Evolutionary conservation across 2,329 filamentous ascomycete genomes (phyloP).

Genomic region (Xylariaceae sp.): DNA sequence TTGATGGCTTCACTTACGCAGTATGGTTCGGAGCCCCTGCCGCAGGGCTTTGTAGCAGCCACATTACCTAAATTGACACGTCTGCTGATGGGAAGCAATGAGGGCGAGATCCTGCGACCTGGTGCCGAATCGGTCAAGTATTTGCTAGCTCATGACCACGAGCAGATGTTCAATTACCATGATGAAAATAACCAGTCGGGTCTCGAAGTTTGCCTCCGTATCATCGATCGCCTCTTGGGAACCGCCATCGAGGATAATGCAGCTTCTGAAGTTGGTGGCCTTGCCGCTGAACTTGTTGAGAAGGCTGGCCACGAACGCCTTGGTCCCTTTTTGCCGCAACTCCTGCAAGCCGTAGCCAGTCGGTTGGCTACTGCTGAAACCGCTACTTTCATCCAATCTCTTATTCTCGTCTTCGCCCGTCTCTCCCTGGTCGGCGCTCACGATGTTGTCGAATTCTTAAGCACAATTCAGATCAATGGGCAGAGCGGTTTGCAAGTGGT

Average conservation of each 20-base stretch:
- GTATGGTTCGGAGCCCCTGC: slow-evolving; percentile 83
- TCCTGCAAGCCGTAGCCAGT: slow-evolving; percentile 86
- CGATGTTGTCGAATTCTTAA: slow-evolving; percentile 91
- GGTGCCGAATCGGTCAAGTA: slow-evolving; percentile 87
- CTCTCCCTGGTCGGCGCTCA: slow-evolving; percentile 83
- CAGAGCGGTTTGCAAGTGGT: slow-evolving; percentile 88
- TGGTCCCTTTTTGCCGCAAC: slow-evolving; percentile 85
- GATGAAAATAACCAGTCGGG: slow-evolving; percentile 81
- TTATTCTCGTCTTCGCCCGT: slow-evolving; percentile 93
- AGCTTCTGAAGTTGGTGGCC: slow-evolving; percentile 92
- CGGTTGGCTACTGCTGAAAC: slow-evolving; percentile 82
- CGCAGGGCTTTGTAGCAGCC: slow-evolving; percentile 81
- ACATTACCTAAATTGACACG: slow-evolving; percentile 86
- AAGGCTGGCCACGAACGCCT: slow-evolving; percentile 91
- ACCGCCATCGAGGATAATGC: slow-evolving; percentile 88
- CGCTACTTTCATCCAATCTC: slow-evolving; percentile 90
- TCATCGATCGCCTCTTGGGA: slow-evolving; percentile 88
- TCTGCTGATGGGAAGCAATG: slow-evolving; percentile 80
- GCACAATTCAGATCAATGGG: slow-evolving; percentile 78
- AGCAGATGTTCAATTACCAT: slow-evolving; percentile 87
- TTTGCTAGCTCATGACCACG: slow-evolving; percentile 86
- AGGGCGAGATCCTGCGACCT: slow-evolving; percentile 86
- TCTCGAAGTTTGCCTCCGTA: slow-evolving; percentile 85
- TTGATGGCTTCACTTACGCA: slow-evolving; percentile 81
- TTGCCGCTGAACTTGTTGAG: slow-evolving; percentile 93